phyloP scores from a whole-genome alignment of 2,329 filamentous ascomycete genomes.

The Neopestalotiopsis sp. region DNA sequence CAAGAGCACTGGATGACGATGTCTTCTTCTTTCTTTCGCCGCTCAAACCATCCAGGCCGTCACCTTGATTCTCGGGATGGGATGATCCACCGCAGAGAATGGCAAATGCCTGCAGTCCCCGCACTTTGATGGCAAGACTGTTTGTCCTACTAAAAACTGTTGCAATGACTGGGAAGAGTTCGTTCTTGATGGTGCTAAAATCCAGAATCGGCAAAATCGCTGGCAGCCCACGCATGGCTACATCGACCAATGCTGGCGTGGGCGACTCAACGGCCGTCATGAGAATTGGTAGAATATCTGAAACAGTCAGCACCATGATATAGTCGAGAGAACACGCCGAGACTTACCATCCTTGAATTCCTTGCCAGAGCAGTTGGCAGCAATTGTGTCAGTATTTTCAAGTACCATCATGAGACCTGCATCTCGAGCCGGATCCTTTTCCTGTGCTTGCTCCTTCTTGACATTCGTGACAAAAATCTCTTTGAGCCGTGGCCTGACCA shows the following conservation, averaged over 20 bases:
- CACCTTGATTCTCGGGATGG: constrained; percentile 56
- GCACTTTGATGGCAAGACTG: constrained; percentile 92
- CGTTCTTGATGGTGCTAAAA: constrained; percentile 96
- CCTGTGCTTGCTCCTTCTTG: constrained; percentile 63
- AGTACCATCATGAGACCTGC: constrained; percentile 90
- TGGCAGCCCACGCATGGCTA: constrained; percentile 78
- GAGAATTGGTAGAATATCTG: constrained; percentile 88
- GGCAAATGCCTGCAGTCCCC: constrained; percentile 87
- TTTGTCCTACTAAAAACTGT: constrained; percentile 90
- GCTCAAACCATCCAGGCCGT: constrained; percentile 77
- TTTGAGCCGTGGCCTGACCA: constrained; percentile 82
- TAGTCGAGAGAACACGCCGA: not conserved
- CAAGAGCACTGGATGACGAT: constrained; percentile 78
- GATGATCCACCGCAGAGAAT: constrained; percentile 82
- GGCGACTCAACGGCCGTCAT: constrained; percentile 84
- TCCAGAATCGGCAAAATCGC: constrained; percentile 87
- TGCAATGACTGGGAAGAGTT: constrained; percentile 92
- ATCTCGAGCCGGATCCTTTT: constrained; percentile 84
- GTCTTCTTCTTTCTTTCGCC: constrained; percentile 65
- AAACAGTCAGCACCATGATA: constrained; percentile 6
- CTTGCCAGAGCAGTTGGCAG: constrained; percentile 83
- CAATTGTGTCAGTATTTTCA: constrained; percentile 78
- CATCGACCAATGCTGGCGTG: constrained; percentile 88
- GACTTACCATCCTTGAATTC: constrained; percentile 89
- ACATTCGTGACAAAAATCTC: constrained; percentile 76